phyloP scores from a whole-genome alignment of 768 basidiomycete species.

The Lyophyllum decastes region DNA sequence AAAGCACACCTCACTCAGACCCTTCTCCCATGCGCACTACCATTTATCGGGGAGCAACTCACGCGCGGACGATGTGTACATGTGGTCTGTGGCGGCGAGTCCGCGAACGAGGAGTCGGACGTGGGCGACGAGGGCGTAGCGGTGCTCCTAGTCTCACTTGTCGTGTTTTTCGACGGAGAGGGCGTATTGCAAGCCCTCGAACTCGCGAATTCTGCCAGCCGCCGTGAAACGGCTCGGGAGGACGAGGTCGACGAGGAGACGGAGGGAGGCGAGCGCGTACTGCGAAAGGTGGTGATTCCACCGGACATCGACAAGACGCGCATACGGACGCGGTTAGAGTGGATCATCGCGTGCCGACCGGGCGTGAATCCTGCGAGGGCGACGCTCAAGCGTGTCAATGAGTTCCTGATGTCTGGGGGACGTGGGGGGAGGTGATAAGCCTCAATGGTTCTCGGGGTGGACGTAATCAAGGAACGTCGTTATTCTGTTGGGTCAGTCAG shows the following conservation, averaged over 20 bases:
- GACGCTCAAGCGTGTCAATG: conserved; percentile 79
- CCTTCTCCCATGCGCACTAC: conserved; percentile 9
- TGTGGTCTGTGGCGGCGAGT: conserved; percentile 10
- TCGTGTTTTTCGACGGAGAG: conserved; percentile 8
- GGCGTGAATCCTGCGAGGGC: conserved; percentile 81
- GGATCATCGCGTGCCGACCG: conserved; percentile 78
- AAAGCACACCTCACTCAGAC: conserved; percentile 9
- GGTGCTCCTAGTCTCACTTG: conserved; percentile 11
- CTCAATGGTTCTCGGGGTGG: too few relatives aligned
- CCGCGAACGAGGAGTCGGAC: background rate
- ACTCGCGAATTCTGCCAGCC: background rate
- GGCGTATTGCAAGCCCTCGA: background rate
- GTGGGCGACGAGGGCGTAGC: conserved; percentile 15
- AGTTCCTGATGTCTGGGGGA: conserved; percentile 51
- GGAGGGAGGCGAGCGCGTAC: background rate
- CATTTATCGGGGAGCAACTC: conserved; percentile 13
- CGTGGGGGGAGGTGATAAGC: background rate
- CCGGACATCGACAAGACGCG: conserved; percentile 50
- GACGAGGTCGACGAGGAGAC: background rate
- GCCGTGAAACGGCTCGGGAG: background rate
- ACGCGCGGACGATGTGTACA: conserved; percentile 2
- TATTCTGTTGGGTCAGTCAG: too few relatives aligned
- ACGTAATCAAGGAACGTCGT: too few relatives aligned
- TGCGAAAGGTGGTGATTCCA: background rate
- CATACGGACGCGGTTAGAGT: conserved; percentile 77